Percentiles rank a stretch among this genome's conserved stretches.
phyloP scores from a whole-genome alignment of 2,329 filamentous ascomycete genomes.

The Daldinia sp. region DNA sequence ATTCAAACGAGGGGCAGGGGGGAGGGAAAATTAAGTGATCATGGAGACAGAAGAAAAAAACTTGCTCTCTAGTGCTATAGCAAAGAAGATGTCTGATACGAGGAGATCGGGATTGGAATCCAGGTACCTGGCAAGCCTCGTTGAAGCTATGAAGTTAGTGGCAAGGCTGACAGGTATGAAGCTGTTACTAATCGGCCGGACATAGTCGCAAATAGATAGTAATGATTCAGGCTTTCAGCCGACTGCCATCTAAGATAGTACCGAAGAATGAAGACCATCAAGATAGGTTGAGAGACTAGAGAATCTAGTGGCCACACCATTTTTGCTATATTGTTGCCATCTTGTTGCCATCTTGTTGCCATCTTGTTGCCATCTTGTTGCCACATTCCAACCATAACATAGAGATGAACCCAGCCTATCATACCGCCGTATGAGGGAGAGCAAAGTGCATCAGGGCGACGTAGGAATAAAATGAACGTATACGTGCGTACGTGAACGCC shows the following conservation, averaged over 20 bases:
- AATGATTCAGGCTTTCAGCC: not conserved
- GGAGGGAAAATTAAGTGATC: slow-evolving; percentile 7
- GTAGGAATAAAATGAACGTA: slow-evolving; percentile 14
- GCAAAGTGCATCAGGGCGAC: not conserved
- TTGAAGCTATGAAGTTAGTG: slow-evolving; percentile 21
- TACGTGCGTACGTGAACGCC: too few species aligned
- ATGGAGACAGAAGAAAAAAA: slow-evolving; percentile 19
- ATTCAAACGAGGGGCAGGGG: slow-evolving; percentile 8
- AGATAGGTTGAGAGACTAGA: not conserved
- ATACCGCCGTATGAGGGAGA: not conserved
- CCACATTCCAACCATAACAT: slow-evolving; percentile 11
- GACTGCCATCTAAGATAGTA: slow-evolving; percentile 18
- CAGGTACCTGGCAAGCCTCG: slow-evolving; percentile 25
- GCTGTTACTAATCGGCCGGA: slow-evolving; percentile 8
- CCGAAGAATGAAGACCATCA: not conserved
- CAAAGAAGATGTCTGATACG: slow-evolving; percentile 15
- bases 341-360: too few species aligned
- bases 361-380: too few species aligned
- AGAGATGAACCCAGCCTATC: slow-evolving; percentile 1
- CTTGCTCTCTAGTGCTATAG: slow-evolving; percentile 6
- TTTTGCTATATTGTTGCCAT: too few species aligned
- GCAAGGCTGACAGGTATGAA: slow-evolving; percentile 20
- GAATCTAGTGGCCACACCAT: not conserved
- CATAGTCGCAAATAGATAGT: slow-evolving; percentile 4
- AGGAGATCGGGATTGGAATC: slow-evolving; percentile 14